A percentile compares a stretch with the other conserved stretches of the same genome.
Conservation (phyloP, 1,284 basidiomycete species). For the Sanghuangporus weigelae region DNA sequence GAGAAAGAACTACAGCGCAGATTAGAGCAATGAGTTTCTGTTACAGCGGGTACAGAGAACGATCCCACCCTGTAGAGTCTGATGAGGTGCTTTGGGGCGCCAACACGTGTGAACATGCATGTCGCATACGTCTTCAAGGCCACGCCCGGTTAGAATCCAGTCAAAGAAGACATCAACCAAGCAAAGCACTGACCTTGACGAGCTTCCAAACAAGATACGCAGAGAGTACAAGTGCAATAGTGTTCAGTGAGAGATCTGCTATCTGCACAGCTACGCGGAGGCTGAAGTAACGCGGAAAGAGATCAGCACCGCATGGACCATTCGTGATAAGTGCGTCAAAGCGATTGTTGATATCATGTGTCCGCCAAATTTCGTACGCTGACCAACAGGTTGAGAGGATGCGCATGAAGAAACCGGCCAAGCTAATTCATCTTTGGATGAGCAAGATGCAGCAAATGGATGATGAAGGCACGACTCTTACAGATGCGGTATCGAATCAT, state of each 20-base stretch:
- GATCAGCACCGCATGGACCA: constrained; percentile 41
- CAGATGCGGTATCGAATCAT: constrained; percentile 49
- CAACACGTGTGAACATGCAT: constrained; percentile 48
- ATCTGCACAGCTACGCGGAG: constrained; percentile 36
- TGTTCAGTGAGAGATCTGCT: constrained; percentile 42
- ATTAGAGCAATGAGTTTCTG: background rate
- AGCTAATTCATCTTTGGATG: background rate
- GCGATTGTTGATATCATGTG: constrained; percentile 29
- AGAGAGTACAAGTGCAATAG: constrained; percentile 38
- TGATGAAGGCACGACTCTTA: background rate
- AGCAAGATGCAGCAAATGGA: background rate
- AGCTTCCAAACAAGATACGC: constrained; percentile 41
- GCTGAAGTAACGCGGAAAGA: constrained; percentile 41
- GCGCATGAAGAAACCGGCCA: constrained; percentile 45
- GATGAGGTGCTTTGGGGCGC: constrained; percentile 44
- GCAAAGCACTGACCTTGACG: constrained; percentile 31
- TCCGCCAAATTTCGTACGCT: constrained; percentile 44
- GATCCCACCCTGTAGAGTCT: constrained; percentile 33
- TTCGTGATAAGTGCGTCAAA: constrained; percentile 35
- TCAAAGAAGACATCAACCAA: background rate
- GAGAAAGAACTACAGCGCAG: constrained; percentile 42
- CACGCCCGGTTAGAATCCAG: background rate
- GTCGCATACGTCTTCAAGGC: constrained; percentile 30
- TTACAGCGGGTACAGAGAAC: background rate
- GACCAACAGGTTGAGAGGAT: constrained; percentile 45